Conservation (phyloP, 2,329 filamentous ascomycete species). For the Taxawa tesnikishii region DNA sequence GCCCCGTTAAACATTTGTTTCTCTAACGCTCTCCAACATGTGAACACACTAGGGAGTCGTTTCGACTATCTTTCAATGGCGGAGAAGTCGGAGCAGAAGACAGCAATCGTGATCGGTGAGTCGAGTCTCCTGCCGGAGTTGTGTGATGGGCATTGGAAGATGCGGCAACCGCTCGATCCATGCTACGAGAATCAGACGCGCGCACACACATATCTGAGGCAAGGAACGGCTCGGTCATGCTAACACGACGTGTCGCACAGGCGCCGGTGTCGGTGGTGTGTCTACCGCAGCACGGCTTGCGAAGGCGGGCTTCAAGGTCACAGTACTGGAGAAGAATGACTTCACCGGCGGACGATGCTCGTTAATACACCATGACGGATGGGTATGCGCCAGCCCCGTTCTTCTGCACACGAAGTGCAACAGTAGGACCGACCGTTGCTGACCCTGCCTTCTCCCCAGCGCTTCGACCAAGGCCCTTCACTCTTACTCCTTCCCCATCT, state of each 20-base stretch:
- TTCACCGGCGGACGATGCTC: constrained; percentile 63
- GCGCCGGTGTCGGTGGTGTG: constrained; percentile 60
- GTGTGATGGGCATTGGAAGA: no score
- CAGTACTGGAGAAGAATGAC: constrained; percentile 64
- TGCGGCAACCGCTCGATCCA: no score
- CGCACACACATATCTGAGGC: no score
- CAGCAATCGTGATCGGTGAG: constrained; percentile 42
- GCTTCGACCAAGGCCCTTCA: constrained; percentile 68
- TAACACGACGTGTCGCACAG: constrained; percentile 22
- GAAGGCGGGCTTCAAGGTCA: constrained; percentile 58
- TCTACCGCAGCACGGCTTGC: constrained; percentile 60
- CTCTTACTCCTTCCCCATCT: constrained; percentile 59
- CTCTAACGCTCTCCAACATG: no score
- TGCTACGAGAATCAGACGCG: no score
- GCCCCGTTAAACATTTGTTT: no score
- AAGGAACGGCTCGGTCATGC: no score
- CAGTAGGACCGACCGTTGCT: not conserved
- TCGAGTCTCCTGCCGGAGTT: no score
- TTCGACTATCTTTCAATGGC: no score
- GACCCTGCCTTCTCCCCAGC: constrained; percentile 18
- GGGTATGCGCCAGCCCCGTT: constrained; percentile 13
- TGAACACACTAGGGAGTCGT: no score
- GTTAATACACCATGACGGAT: constrained; percentile 47
- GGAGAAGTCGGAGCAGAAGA: constrained; percentile 23
- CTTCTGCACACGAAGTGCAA: not conserved